phyloP scores from a whole-genome alignment of 2,329 filamentous ascomycete species.

The Eurotiales sp. region DNA sequence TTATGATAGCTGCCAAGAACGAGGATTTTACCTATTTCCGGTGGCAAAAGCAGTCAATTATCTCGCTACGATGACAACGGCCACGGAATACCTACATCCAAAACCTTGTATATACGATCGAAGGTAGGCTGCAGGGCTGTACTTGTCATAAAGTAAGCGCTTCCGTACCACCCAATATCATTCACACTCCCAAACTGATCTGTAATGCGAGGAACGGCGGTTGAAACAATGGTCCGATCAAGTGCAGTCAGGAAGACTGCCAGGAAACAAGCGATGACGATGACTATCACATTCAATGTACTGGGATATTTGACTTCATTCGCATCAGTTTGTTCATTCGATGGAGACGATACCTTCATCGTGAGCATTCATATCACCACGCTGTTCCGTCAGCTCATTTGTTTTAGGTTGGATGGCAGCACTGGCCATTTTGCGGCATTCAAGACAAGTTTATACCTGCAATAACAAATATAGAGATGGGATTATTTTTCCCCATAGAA shows the following conservation, averaged over 20 bases:
- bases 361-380: too few relatives aligned
- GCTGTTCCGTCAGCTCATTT: too few relatives aligned
- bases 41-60: too few relatives aligned
- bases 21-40: constrained; percentile 41
- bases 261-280: constrained; percentile 33
- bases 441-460: too few relatives aligned
- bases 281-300: constrained; percentile 28
- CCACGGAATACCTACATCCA: constrained; percentile 16
- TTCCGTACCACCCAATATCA: constrained; percentile 41
- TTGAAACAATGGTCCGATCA: constrained; percentile 43
- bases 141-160: constrained; percentile 33
- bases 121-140: constrained; percentile 41
- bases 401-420: too few relatives aligned
- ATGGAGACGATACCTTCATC: too few relatives aligned
- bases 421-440: too few relatives aligned
- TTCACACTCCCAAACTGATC: constrained; percentile 44
- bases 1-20: constrained; percentile 33
- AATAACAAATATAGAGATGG: too few relatives aligned
- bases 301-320: constrained; percentile 27
- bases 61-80: constrained; percentile 22
- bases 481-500: too few relatives aligned
- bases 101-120: constrained; percentile 38
- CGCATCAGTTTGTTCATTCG: too few relatives aligned
- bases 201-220: constrained; percentile 47
- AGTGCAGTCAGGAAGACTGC: constrained; percentile 39